A percentile compares a stretch with the other conserved stretches of the same genome.
These are phyloP conservation scores for Ustilago shanxiensis DNA, from an alignment of 1,284 basidiomycete species.

Conservation along the genomic window DNA sequence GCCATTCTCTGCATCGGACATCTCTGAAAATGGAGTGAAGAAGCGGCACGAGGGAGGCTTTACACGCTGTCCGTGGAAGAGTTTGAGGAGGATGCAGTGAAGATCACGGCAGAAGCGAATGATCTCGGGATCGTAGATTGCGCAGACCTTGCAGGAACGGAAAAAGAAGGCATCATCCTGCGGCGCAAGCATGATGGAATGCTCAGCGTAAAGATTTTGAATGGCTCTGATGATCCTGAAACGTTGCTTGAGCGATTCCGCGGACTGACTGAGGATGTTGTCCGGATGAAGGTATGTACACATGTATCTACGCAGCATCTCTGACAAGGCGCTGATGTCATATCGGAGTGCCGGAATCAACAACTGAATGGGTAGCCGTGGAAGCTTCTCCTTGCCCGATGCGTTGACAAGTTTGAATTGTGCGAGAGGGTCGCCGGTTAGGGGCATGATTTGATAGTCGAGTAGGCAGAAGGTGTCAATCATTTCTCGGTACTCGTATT, in stretches of 20 bases:
- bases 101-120: constrained; percentile 38
- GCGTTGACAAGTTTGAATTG: constrained; percentile 35
- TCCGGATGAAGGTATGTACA: constrained; percentile 31
- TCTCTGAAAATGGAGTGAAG: constrained; percentile 22
- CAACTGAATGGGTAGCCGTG: constrained; percentile 22
- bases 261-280: constrained; percentile 16
- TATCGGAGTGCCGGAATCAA: constrained; percentile 22
- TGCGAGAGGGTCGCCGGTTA: constrained; percentile 16
- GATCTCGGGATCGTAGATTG: constrained; percentile 34
- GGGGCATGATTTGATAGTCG: constrained; percentile 32
- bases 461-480: constrained; percentile 36
- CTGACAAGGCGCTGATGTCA: constrained; percentile 34
- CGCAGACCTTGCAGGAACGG: constrained; percentile 28
- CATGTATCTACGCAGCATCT: constrained; percentile 31
- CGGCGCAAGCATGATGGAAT: constrained; percentile 31
- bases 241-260: constrained; percentile 19
- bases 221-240: constrained; percentile 28
- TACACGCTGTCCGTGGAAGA: constrained; percentile 25
- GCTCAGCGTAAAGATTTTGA: constrained; percentile 30
- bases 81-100: constrained; percentile 24
- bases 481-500: neutral
- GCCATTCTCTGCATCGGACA: constrained; percentile 15
- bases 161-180: constrained; percentile 34
- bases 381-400: constrained; percentile 27
- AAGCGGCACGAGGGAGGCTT: constrained; percentile 23